Base-by-base conservation (phyloP, 805 yeast genomes). In the Wickerhamiella qilinensis region DNA sequence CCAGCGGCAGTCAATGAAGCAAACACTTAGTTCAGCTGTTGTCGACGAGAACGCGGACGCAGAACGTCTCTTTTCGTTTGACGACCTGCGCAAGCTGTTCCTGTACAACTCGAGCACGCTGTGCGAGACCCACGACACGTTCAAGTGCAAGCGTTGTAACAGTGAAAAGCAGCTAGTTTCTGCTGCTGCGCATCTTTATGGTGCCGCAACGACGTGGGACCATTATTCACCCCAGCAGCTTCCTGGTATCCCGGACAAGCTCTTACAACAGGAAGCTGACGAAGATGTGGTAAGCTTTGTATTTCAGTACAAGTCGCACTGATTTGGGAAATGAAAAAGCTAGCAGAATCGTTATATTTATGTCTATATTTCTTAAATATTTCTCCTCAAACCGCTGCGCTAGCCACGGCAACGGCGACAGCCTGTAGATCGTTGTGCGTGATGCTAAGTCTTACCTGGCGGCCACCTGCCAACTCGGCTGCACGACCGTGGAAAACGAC, bases 131-230 rank as follows among this genome's bases (percentile, higher is more conserved):
- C 98, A 91, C 51, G 93, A 81, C 43, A 81, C 94, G 1, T 91
- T 73, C 61, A 72, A 78, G 46, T 91, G 98, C 62, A 77, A 75
- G 55, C 64, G 97, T 46, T 91, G 98, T 56, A 57, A 58, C 19
- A 46, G 49, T 4, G 80, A 76, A 0, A 63, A 63, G 35, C 98
- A 91, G 59, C 44, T 59, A 22, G 51, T 64, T 3, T 75, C 70
- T 46, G 69, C 95, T 0, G 72, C 76, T 0, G 93, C 93, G 0
- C 86, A 91, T 94, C 61, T 91, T 25, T 91, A 91, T 54, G 98
- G 98, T 46, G 98, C 91, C 58, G 82, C 97, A 0, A 91, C 96
- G 0, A 77, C 96, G 0, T 88, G 98, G 98, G 88, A 91, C 55
- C 98, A 91, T 60, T 65, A 82, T 41, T 70, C 76, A 43, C 81